A percentile compares a stretch with the other conserved stretches of the same genome.
phyloP scores from a whole-genome alignment of 2,329 filamentous ascomycete species.

The Fonsecaea erecta region DNA sequence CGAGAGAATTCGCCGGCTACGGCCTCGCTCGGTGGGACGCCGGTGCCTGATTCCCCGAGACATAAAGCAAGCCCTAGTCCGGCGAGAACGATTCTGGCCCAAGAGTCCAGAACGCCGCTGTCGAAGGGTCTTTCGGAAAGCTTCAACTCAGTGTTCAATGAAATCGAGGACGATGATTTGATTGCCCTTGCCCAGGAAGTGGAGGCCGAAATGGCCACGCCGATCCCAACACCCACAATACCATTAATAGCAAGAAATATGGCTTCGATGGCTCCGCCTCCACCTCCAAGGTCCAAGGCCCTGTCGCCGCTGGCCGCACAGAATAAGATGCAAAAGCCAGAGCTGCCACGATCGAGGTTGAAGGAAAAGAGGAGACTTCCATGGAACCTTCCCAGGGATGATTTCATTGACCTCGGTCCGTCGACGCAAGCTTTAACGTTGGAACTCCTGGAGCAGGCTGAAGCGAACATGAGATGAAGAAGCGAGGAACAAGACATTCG shows the following conservation, averaged over 20 bases:
- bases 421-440: slow-evolving; percentile 32
- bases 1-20: neutral
- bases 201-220: slow-evolving; percentile 16
- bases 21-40: neutral
- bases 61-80: neutral
- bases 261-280: neutral
- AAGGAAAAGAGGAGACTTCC: slow-evolving; percentile 8
- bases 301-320: neutral
- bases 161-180: slow-evolving; percentile 30
- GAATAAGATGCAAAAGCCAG: neutral
- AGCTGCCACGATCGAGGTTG: neutral
- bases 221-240: neutral
- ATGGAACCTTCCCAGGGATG: slow-evolving; percentile 21
- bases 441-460: slow-evolving; percentile 26
- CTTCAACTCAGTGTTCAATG: slow-evolving; percentile 30
- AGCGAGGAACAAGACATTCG: neutral
- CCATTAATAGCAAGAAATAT: neutral
- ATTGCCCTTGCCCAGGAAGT: slow-evolving; percentile 26
- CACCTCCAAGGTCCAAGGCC: neutral
- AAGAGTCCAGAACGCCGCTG: neutral
- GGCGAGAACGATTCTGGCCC: neutral
- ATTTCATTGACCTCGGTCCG: slow-evolving; percentile 25
- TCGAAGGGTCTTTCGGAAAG: slow-evolving; percentile 20
- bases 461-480: slow-evolving; percentile 20
- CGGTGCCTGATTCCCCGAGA: neutral